These are phyloP conservation scores for Anisodus acutangulus DNA, from an alignment of 257 asterid genomes.

Conservation along the genomic window DNA sequence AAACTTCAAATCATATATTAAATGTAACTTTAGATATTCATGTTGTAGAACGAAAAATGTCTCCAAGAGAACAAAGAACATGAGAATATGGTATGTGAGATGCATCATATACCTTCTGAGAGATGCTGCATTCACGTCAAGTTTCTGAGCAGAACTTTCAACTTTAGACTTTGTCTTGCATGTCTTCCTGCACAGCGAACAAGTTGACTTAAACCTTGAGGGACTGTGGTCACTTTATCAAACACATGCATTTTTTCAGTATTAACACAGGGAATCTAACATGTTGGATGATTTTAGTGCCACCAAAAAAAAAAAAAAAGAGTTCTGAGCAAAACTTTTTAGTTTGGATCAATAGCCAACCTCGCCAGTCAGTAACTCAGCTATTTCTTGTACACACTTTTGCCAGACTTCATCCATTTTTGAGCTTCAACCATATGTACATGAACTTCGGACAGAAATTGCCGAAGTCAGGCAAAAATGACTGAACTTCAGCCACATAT, in stretches of 20 bases:
- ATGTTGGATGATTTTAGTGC: conserved; percentile 1
- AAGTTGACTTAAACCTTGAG: conserved; percentile 21
- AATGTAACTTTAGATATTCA: background rate
- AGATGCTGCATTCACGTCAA: conserved; percentile 40
- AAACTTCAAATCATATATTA: conserved; percentile 3
- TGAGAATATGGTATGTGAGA: background rate
- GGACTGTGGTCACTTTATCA: background rate
- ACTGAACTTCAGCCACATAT: no score
- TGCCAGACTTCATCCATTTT: no score
- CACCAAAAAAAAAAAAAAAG: background rate
- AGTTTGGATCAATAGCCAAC: conserved; percentile 6
- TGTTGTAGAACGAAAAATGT: background rate
- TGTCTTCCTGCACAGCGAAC: conserved; percentile 54
- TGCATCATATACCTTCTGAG: conserved; percentile 51
- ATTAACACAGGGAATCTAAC: background rate
- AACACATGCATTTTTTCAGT: background rate
- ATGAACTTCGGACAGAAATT: no score
- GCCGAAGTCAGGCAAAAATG: no score
- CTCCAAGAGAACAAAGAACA: background rate
- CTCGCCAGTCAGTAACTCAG: background rate
- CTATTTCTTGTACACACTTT: background rate
- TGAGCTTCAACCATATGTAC: no score
- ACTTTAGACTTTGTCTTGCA: conserved; percentile 40
- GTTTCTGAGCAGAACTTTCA: conserved; percentile 43
- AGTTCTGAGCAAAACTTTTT: background rate